These are phyloP conservation scores for Fraxinus ornus DNA, from an alignment of 305 asterid species.

Conservation along the genomic window DNA sequence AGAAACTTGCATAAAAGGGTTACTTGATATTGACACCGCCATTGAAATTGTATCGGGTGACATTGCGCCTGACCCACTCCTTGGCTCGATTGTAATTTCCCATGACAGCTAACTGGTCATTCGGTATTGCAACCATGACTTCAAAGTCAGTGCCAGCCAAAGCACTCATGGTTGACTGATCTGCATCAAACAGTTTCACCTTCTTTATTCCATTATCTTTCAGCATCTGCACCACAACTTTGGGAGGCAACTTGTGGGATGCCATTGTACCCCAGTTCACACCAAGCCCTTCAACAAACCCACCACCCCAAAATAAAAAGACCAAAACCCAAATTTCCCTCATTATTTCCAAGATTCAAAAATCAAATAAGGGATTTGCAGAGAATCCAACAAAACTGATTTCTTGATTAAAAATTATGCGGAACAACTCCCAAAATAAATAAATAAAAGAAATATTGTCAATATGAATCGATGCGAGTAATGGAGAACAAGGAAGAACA, in stretches of 20 bases:
- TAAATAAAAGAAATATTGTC: not conserved
- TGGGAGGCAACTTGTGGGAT: conserved; percentile 68
- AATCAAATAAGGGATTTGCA: conserved; percentile 1
- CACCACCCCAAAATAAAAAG: conserved; percentile 19
- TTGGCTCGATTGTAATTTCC: conserved; percentile 61
- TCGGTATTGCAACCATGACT: conserved; percentile 93
- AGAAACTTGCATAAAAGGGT: not conserved
- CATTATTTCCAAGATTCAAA: conserved; percentile 26
- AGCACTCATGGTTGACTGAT: conserved; percentile 67
- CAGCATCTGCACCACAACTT: conserved; percentile 70
- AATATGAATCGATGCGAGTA: not conserved
- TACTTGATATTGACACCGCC: conserved; percentile 89
- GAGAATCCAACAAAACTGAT: not conserved
- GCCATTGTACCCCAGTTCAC: conserved; percentile 99
- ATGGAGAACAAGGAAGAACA: not conserved
- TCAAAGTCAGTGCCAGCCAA: conserved; percentile 68
- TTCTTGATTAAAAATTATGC: not conserved
- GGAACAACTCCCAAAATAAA: not conserved
- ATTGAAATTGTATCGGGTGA: conserved; percentile 63
- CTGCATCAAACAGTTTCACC: conserved; percentile 85
- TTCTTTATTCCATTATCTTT: conserved; percentile 75
- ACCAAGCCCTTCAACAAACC: conserved; percentile 59
- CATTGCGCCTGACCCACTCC: conserved; percentile 70
- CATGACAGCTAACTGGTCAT: conserved; percentile 70
- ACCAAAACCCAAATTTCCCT: conserved; percentile 19